Conservation (phyloP, 352 stramenopile genomes). For the Globisporangium middletonii region DNA sequence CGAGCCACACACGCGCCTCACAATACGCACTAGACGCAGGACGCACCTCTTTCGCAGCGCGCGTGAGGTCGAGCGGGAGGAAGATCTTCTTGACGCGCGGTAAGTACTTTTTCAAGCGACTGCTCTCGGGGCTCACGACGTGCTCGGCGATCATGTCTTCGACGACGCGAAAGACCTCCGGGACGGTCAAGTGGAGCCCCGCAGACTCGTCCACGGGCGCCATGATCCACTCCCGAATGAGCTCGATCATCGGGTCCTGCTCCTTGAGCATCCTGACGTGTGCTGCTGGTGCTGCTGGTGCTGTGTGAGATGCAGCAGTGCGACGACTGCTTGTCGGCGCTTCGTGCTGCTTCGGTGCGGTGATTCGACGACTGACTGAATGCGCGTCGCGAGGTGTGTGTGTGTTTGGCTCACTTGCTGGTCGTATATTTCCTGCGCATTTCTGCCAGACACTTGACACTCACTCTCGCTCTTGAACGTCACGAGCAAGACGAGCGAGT, state of each 20-base stretch:
- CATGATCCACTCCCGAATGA: constrained; percentile 85
- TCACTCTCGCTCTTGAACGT: no score
- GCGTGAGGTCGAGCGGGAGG: constrained; percentile 59
- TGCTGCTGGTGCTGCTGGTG: not conserved
- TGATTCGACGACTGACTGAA: no score
- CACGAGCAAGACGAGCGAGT: no score
- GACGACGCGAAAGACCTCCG: constrained; percentile 67
- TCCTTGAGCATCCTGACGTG: constrained; percentile 63
- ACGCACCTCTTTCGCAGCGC: constrained; percentile 36
- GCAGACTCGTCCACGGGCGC: constrained; percentile 47
- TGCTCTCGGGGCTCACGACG: constrained; percentile 28
- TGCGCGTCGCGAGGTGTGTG: no score
- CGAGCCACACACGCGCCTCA: no score
- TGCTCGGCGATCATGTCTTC: constrained; percentile 77
- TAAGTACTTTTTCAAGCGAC: constrained; percentile 56
- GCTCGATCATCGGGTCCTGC: constrained; percentile 81
- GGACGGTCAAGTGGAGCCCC: constrained; percentile 54
- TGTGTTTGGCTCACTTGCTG: no score
- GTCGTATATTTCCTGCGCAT: no score
- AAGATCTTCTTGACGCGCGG: constrained; percentile 66
- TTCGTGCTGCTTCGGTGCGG: no score
- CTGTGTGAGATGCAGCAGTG: not conserved
- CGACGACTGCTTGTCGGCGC: no score
- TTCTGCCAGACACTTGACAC: no score
- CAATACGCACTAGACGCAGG: no score